Evolutionary conservation across 208 protist genomes (phyloP).

Genomic region (Histomonas meleagridis): DNA sequence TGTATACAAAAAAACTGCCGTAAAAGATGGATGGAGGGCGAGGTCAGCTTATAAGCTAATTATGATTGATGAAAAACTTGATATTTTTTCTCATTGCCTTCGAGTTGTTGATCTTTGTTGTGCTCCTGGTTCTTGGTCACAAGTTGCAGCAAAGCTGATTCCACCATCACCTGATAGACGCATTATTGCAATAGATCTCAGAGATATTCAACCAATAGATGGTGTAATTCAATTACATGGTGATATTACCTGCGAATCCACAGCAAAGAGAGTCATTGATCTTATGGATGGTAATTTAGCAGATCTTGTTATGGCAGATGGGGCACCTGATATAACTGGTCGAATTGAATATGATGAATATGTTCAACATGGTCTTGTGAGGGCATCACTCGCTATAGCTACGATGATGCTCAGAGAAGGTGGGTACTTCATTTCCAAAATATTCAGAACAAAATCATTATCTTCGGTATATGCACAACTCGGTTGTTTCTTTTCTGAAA

Average conservation of each 20-base stretch:
- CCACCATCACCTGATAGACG: background rate
- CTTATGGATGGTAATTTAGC: constrained; percentile 70
- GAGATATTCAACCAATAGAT: constrained; percentile 79
- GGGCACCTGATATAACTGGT: constrained; percentile 90
- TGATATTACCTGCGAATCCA: constrained; percentile 69
- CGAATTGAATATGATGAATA: constrained; percentile 95
- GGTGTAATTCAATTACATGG: constrained; percentile 65
- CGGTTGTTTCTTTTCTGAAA: background rate
- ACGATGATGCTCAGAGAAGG: constrained; percentile 71
- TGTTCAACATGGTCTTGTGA: constrained; percentile 63
- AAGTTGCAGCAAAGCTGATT: constrained; percentile 60
- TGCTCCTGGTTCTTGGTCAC: constrained; percentile 62
- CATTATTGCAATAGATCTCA: constrained; percentile 73
- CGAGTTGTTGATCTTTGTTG: constrained; percentile 87
- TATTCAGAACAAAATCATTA: constrained; percentile 80
- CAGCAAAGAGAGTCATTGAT: constrained; percentile 69
- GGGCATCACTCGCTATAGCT: constrained; percentile 80
- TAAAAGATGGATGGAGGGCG: constrained; percentile 84
- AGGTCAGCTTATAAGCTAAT: constrained; percentile 97
- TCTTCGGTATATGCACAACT: background rate
- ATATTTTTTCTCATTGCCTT: constrained; percentile 70
- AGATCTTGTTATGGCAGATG: constrained; percentile 94
- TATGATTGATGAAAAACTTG: constrained; percentile 89
- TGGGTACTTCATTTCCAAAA: constrained; percentile 77
- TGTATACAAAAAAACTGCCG: constrained; percentile 97